Evolutionary conservation across 106 monocot species (phyloP), one percentile per base, ranked within the genome.

Genomic region (Alisma plantagoaquatica): DNA sequence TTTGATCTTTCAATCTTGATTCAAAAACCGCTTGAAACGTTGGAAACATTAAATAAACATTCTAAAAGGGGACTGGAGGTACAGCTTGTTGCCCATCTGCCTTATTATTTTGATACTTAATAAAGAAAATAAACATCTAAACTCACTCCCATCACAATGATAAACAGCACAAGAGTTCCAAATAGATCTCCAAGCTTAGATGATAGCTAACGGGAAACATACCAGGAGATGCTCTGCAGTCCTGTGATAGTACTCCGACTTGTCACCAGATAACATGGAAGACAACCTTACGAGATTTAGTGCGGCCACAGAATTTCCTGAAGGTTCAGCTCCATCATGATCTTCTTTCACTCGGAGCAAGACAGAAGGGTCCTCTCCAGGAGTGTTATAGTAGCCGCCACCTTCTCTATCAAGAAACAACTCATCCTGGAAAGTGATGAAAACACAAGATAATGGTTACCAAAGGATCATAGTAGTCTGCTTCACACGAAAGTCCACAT

Each of bases 281-380:
- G 93, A 73, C 24, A 93, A 59, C 63, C 93, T 73, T 24, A 83
- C 68, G 28, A 93, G 76, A 66, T 93, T 93, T 29, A 83, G 68
- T 15, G 77, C 83, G 27, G 93, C 71, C 38, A 93, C 72, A 11
- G 93, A 93, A 54, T 87, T 93, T 22, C 93, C 93, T 25, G 93
- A 93, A 53, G 93, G 87, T 56, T 93, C 93, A 23, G 93, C 83
- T 29, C 93, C 93, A 80, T 93, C 93, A 74, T 93, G 54, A 70
- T 93, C 93, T 56, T 93, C 93, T 66, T 93, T 93, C 29, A 93
- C 61, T 26, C 93, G 79, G 26, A 93, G 57, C 4, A 93, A 64
- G 32, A 93, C 69, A 29, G 87, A 87, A 41, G 87, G 93, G 49
- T 93, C 87, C 66, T 93, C 83, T 29, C 93, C 93, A 29, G 79